phyloP scores from a whole-genome alignment of 805 yeast genomes.

The Starmera quercuum region DNA sequence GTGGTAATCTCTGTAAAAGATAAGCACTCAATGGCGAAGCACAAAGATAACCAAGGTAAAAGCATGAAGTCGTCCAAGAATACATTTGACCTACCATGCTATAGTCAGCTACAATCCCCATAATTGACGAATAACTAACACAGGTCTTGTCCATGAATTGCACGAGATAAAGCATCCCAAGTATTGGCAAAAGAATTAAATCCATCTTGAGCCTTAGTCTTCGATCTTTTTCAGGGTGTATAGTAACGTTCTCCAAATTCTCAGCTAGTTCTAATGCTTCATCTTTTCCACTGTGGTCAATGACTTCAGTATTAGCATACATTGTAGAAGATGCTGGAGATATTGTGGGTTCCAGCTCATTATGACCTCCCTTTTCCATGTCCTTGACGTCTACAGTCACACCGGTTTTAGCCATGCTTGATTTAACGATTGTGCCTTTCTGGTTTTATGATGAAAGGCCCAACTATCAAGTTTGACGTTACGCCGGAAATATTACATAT shows the following conservation, averaged over 20 bases:
- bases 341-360: neutral
- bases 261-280: constrained; percentile 10
- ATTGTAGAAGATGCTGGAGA: neutral
- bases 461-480: too few relatives aligned
- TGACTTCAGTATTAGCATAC: too few relatives aligned
- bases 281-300: constrained; percentile 6
- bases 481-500: too few relatives aligned
- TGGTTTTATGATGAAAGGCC: too few relatives aligned
- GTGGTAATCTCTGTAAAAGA: constrained; percentile 41
- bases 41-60: constrained; percentile 45
- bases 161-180: constrained; percentile 25
- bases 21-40: constrained; percentile 38
- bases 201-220: constrained; percentile 31
- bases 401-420: too few relatives aligned
- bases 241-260: constrained; percentile 2
- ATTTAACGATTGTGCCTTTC: too few relatives aligned
- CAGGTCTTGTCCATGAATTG: constrained; percentile 37
- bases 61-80: constrained; percentile 39
- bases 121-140: constrained; percentile 34
- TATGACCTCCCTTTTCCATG: neutral
- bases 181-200: constrained; percentile 26
- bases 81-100: constrained; percentile 34
- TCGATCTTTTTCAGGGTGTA: constrained; percentile 21
- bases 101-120: constrained; percentile 32
- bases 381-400: too few relatives aligned